Percentiles rank a stretch among this genome's conserved stretches.
Evolutionary conservation across 2,329 filamentous ascomycete genomes (phyloP).

Genomic region (Ophiocordyceps camponoti-floridani): DNA sequence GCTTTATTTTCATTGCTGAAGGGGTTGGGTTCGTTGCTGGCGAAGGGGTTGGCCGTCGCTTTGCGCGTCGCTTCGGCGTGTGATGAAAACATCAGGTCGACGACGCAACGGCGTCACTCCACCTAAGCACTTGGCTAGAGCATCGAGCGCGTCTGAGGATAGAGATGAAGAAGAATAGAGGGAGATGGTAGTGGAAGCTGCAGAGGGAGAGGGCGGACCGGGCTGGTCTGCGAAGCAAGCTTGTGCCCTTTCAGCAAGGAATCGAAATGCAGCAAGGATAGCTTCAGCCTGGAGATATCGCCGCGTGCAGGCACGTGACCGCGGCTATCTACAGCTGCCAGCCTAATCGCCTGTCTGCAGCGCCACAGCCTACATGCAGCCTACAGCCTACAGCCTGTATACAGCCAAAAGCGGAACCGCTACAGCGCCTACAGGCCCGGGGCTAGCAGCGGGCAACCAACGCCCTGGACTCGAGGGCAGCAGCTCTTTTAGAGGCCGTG

Average conservation of each 20-base stretch:
- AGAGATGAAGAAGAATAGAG: background rate
- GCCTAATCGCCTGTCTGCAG: too few relatives aligned
- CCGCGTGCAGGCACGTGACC: background rate
- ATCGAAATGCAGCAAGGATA: background rate
- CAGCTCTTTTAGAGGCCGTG: too few relatives aligned
- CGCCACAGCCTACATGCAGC: too few relatives aligned
- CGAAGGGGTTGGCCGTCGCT: conserved; percentile 19
- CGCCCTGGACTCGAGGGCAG: too few relatives aligned
- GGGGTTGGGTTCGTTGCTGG: conserved; percentile 3
- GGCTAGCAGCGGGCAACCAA: too few relatives aligned
- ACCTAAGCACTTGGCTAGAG: conserved; percentile 13
- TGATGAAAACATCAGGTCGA: conserved; percentile 20
- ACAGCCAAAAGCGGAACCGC: too few relatives aligned
- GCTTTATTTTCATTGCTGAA: conserved; percentile 7
- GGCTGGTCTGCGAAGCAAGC: background rate
- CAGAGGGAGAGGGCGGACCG: background rate
- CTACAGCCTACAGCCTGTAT: too few relatives aligned
- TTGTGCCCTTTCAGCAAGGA: background rate
- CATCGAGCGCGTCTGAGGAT: conserved; percentile 8
- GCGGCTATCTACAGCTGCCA: too few relatives aligned
- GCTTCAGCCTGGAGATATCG: background rate
- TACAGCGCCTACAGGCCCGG: too few relatives aligned
- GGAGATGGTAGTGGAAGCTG: background rate
- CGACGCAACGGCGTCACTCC: conserved; percentile 23
- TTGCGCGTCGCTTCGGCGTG: conserved; percentile 17